These are phyloP conservation scores for Fomitiporia mediterranea DNA, from an alignment of 1,284 basidiomycete species.

Conservation along the genomic window DNA sequence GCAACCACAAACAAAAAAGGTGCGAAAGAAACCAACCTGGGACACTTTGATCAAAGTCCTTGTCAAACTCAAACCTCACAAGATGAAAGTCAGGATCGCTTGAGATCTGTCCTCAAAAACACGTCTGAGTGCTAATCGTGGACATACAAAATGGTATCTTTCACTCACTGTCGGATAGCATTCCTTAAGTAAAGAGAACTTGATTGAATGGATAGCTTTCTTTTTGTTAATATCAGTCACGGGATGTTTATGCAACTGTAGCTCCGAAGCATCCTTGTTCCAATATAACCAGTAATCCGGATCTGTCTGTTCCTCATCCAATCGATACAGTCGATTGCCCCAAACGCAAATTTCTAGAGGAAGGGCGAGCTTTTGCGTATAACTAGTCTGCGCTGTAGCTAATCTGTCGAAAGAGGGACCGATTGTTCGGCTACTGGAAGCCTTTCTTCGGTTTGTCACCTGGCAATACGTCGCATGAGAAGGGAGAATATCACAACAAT, in stretches of 20 bases:
- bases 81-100: background rate
- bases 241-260: constrained; percentile 12
- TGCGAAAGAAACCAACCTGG: background rate
- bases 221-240: background rate
- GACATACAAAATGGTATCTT: background rate
- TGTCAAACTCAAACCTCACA: background rate
- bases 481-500: too few species aligned
- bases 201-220: background rate
- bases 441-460: background rate
- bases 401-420: background rate
- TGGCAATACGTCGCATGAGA: too few species aligned
- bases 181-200: background rate
- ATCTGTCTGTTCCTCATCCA: background rate
- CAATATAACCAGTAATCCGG: constrained; percentile 15
- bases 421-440: background rate
- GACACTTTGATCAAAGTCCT: background rate
- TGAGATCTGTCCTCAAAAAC: background rate
- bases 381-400: constrained; percentile 10
- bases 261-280: background rate
- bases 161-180: background rate
- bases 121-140: background rate
- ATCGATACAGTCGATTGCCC: constrained; percentile 1
- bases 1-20: background rate
- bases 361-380: background rate
- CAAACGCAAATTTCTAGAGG: constrained; percentile 14